Conservation (phyloP, 306 rosid genomes). For the Parietaria judaica region DNA sequence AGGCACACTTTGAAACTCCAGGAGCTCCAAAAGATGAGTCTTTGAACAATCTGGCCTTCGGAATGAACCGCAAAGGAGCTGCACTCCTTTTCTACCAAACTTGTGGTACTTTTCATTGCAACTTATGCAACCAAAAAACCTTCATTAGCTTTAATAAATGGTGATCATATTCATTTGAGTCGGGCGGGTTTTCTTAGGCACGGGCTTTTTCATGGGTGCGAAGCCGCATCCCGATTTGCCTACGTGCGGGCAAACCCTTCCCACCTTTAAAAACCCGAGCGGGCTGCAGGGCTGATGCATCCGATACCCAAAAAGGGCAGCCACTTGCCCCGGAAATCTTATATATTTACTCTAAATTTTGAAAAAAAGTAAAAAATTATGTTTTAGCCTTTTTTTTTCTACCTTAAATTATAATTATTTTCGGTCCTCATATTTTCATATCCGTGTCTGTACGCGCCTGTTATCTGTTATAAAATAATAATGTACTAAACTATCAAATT, state of each 20-base stretch:
- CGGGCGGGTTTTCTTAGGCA: no score
- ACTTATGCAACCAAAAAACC: no score
- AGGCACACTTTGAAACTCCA: constrained; percentile 54
- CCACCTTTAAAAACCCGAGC: no score
- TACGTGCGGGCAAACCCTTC: no score
- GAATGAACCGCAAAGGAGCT: constrained; percentile 63
- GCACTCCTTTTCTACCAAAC: constrained; percentile 72
- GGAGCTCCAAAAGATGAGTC: constrained; percentile 68
- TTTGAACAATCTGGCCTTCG: constrained; percentile 44
- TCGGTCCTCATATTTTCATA: no score
- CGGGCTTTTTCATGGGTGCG: no score
- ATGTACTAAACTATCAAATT: constrained; percentile 1
- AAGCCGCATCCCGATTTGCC: no score
- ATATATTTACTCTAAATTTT: not conserved
- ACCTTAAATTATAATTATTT: not conserved
- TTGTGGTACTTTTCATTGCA: constrained; percentile 38
- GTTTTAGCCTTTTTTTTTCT: not conserved
- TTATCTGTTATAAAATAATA: not conserved
- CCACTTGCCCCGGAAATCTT: not conserved
- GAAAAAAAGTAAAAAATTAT: not conserved
- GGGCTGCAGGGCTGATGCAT: no score
- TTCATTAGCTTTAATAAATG: not conserved
- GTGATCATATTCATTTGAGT: no score
- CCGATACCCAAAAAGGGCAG: no score
- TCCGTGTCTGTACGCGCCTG: not conserved